phyloP scores from a whole-genome alignment of 2,329 filamentous ascomycete species.

The Stagonosporopsis tanaceti region DNA sequence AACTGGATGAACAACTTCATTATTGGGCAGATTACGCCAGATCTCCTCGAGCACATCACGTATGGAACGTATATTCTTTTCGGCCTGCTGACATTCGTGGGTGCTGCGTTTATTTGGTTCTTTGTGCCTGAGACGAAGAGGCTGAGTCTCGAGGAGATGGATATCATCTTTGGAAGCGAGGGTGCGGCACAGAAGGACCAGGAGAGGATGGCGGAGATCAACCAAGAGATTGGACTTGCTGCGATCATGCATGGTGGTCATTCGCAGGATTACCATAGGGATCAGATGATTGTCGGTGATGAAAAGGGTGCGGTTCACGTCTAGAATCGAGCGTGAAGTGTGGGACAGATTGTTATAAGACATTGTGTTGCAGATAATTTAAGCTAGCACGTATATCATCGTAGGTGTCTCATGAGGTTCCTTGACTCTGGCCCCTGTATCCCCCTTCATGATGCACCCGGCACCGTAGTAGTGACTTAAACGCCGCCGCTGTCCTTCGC shows the following conservation, averaged over 20 bases:
- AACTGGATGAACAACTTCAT: slow-evolving; percentile 65
- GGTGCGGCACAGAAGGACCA: slow-evolving; percentile 71
- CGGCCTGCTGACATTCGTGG: slow-evolving; percentile 68
- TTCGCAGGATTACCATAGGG: not conserved
- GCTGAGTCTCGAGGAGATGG: slow-evolving; percentile 64
- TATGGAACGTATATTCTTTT: slow-evolving; percentile 79
- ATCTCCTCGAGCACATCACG: slow-evolving; percentile 69
- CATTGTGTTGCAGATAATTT: not conserved
- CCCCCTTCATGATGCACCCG: not conserved
- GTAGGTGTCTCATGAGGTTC: not conserved
- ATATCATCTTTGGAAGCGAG: slow-evolving; percentile 71
- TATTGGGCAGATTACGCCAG: slow-evolving; percentile 73
- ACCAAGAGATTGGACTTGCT: slow-evolving; percentile 72
- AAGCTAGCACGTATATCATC: not conserved
- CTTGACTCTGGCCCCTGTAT: not conserved
- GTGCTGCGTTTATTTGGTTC: slow-evolving; percentile 63
- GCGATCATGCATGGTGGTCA: slow-evolving; percentile 26
- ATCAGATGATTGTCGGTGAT: slow-evolving; percentile 21
- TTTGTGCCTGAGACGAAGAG: slow-evolving; percentile 64
- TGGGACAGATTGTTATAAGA: not conserved
- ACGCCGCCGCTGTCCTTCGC: not conserved
- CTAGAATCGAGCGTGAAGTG: not conserved
- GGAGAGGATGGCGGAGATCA: slow-evolving; percentile 76
- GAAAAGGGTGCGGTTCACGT: slow-evolving; percentile 22
- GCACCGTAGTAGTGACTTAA: not conserved